Conservation (phyloP, 768 basidiomycete genomes). For the Hygrophoropsis aurantiaca region DNA sequence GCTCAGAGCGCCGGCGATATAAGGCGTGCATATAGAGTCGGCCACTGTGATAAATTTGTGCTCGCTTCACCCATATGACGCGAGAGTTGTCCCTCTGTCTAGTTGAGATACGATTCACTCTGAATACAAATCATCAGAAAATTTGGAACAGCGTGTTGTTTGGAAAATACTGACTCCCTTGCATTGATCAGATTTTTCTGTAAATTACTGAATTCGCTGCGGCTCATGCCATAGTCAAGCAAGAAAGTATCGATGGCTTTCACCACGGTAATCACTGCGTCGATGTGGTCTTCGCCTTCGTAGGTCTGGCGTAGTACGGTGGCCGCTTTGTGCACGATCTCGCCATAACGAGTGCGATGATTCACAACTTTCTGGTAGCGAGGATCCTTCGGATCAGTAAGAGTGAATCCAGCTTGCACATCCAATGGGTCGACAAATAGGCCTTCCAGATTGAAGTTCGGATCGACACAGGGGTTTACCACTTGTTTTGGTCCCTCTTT, state of each 20-base stretch:
- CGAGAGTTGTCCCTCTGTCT: slow-evolving; percentile 78
- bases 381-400: slow-evolving; percentile 71
- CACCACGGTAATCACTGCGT: slow-evolving; percentile 74
- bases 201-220: slow-evolving; percentile 57
- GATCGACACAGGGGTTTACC: slow-evolving; percentile 55
- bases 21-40: slow-evolving; percentile 77
- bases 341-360: slow-evolving; percentile 65
- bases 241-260: slow-evolving; percentile 76
- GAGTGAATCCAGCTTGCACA: slow-evolving; percentile 71
- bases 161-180: slow-evolving; percentile 48
- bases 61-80: slow-evolving; percentile 72
- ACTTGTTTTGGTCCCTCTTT: slow-evolving; percentile 58
- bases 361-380: slow-evolving; percentile 65
- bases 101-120: slow-evolving; percentile 64
- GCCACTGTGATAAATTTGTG: slow-evolving; percentile 74
- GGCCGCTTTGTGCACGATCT: slow-evolving; percentile 67
- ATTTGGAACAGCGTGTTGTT: background rate
- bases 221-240: slow-evolving; percentile 65
- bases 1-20: slow-evolving; percentile 67
- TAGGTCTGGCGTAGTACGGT: slow-evolving; percentile 57
- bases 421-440: slow-evolving; percentile 66
- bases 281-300: slow-evolving; percentile 80
- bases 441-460: slow-evolving; percentile 64
- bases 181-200: slow-evolving; percentile 68
- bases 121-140: slow-evolving; percentile 21